Percentiles rank a stretch among this genome's conserved stretches.
These are phyloP conservation scores for Dothistroma septosporum DNA, from an alignment of 2,329 filamentous ascomycete genomes.

Conservation along the genomic window DNA sequence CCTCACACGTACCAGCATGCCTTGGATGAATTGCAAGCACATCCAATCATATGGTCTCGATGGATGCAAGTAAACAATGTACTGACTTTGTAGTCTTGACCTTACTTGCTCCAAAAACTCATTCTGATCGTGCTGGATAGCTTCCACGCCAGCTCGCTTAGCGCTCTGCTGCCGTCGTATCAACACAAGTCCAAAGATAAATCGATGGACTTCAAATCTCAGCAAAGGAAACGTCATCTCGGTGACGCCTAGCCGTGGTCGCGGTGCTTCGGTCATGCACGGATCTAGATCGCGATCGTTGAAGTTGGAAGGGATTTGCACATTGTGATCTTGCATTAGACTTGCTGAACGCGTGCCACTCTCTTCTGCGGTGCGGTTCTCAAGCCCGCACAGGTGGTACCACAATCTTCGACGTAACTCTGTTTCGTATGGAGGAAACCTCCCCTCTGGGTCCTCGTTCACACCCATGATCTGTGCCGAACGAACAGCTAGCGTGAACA, in stretches of 20 bases:
- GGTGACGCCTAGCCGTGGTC: slow-evolving; percentile 21
- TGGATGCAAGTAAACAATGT: slow-evolving; percentile 20
- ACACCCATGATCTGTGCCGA: slow-evolving; percentile 22
- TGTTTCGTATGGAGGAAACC: slow-evolving; percentile 18
- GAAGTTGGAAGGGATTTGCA: slow-evolving; percentile 25
- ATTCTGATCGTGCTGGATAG: slow-evolving; percentile 16
- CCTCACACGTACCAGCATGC: slow-evolving; percentile 21
- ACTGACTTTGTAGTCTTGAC: slow-evolving; percentile 17
- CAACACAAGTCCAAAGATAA: slow-evolving; percentile 18
- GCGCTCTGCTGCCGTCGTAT: slow-evolving; percentile 12
- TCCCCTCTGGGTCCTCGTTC: slow-evolving; percentile 17
- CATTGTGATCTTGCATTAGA: slow-evolving; percentile 21
- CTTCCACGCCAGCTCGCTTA: background rate
- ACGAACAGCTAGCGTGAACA: slow-evolving; percentile 22
- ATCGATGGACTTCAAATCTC: slow-evolving; percentile 23
- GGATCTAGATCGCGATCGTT: slow-evolving; percentile 28
- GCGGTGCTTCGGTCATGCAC: slow-evolving; percentile 15
- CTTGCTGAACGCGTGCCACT: slow-evolving; percentile 17
- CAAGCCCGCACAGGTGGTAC: slow-evolving; percentile 26
- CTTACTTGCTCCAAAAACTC: slow-evolving; percentile 15
- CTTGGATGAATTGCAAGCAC: slow-evolving; percentile 21
- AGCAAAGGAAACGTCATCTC: slow-evolving; percentile 25
- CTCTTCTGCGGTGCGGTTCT: slow-evolving; percentile 28
- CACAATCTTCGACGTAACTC: slow-evolving; percentile 25
- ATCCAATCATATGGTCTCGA: slow-evolving; percentile 30